Evolutionary conservation across 2,329 filamentous ascomycete genomes (phyloP).

Genomic region (Xylaria sp.): DNA sequence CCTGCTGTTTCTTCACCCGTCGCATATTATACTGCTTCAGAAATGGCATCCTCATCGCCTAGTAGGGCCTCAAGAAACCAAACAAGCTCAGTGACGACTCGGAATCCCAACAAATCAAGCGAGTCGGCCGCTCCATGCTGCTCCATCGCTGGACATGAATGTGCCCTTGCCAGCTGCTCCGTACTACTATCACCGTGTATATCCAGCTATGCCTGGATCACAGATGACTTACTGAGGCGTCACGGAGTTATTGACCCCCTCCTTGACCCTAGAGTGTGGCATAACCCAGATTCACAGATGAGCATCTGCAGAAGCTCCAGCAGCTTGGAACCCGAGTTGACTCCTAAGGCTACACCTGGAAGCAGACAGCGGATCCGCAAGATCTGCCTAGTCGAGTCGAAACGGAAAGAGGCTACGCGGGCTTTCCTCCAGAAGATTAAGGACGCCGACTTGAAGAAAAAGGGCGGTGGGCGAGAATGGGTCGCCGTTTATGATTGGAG

Average conservation of each 20-base stretch:
- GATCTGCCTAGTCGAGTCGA: conserved; percentile 58
- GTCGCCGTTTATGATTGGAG: conserved; percentile 62
- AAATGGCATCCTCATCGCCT: conserved; percentile 30
- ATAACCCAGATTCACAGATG: background rate
- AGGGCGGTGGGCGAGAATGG: conserved; percentile 50
- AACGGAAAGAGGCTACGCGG: conserved; percentile 47
- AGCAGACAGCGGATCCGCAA: conserved; percentile 36
- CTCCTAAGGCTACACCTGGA: background rate
- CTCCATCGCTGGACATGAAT: conserved; percentile 50
- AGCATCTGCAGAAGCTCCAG: conserved; percentile 2
- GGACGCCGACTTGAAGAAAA: conserved; percentile 44
- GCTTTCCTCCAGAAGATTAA: conserved; percentile 52
- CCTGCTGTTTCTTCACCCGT: conserved; percentile 19
- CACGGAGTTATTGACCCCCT: conserved; percentile 57
- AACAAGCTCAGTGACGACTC: conserved; percentile 8
- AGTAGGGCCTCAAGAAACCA: background rate
- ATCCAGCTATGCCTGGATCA: conserved; percentile 51
- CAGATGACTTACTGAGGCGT: conserved; percentile 53
- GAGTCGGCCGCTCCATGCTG: conserved; percentile 45
- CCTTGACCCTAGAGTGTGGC: conserved; percentile 54
- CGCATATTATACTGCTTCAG: conserved; percentile 31
- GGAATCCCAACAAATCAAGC: background rate
- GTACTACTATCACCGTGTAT: conserved; percentile 59
- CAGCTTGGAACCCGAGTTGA: background rate
- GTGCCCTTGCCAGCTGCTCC: conserved; percentile 52